Evolutionary conservation across 2,329 filamentous ascomycete species (phyloP).

Genomic region (Phyllosticta citribraziliensis): DNA sequence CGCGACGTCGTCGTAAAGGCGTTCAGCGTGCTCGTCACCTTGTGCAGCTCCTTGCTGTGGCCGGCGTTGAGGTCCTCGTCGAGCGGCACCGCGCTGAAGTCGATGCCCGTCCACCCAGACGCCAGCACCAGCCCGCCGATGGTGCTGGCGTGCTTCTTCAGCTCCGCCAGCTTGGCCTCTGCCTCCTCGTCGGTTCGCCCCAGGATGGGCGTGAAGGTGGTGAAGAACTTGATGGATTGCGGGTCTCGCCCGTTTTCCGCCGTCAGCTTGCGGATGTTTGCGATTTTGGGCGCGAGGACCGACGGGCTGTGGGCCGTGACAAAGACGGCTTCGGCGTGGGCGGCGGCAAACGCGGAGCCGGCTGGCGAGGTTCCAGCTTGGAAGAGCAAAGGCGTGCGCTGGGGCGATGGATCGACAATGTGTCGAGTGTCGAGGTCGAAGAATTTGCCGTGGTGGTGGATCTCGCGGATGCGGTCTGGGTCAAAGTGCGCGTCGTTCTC

Average conservation of each 20-base stretch:
- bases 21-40: slow-evolving; percentile 24
- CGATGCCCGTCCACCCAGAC: slow-evolving; percentile 51
- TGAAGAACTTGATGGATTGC: slow-evolving; percentile 44
- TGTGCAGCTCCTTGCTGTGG: slow-evolving; percentile 43
- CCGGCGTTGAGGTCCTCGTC: slow-evolving; percentile 48
- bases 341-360: slow-evolving; percentile 46
- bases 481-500: slow-evolving; percentile 48
- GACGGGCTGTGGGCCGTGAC: slow-evolving; percentile 45
- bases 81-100: slow-evolving; percentile 46
- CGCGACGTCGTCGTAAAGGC: slow-evolving; percentile 24
- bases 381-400: slow-evolving; percentile 31
- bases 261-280: slow-evolving; percentile 44
- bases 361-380: slow-evolving; percentile 52
- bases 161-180: slow-evolving; percentile 40
- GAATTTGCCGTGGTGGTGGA: slow-evolving; percentile 52
- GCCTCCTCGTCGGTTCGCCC: slow-evolving; percentile 38
- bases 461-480: slow-evolving; percentile 49
- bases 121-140: slow-evolving; percentile 48
- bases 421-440: slow-evolving; percentile 37
- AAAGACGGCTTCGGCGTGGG: slow-evolving; percentile 52
- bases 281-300: slow-evolving; percentile 41
- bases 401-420: slow-evolving; percentile 33
- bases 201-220: slow-evolving; percentile 27
- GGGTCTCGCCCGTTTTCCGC: slow-evolving; percentile 45
- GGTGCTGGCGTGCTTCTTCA: slow-evolving; percentile 43